Evolutionary conservation across 192 early-diverging fungal genomes (phyloP).

Genomic region (Coemansia javaensis): DNA sequence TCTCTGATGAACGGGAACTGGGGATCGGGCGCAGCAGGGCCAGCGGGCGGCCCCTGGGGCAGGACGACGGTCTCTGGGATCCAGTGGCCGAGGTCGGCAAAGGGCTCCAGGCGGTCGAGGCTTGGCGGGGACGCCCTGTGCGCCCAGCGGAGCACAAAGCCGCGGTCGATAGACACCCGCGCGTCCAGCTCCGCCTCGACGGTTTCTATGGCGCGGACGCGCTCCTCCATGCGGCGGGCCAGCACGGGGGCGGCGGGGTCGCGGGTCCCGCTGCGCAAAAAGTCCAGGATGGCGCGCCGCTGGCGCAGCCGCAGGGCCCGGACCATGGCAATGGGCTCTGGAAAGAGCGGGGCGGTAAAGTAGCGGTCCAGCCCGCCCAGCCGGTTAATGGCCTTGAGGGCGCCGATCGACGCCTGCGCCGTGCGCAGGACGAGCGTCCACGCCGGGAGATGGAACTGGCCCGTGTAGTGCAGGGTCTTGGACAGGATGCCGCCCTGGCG

Average conservation of each 20-base stretch:
- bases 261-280: neutral
- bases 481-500: slow-evolving; percentile 31
- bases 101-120: neutral
- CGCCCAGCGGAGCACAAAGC: slow-evolving; percentile 13
- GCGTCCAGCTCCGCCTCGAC: slow-evolving; percentile 34
- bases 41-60: neutral
- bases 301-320: slow-evolving; percentile 6
- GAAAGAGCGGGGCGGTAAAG: slow-evolving; percentile 12
- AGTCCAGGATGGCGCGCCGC: slow-evolving; percentile 1
- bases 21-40: too few relatives aligned
- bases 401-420: slow-evolving; percentile 21
- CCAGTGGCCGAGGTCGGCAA: slow-evolving; percentile 29
- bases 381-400: neutral
- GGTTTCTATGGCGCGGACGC: slow-evolving; percentile 1
- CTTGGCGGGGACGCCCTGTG: slow-evolving; percentile 1
- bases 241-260: neutral
- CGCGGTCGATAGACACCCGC: slow-evolving; percentile 5
- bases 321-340: neutral
- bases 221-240: slow-evolving; percentile 3
- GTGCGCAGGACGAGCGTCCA: slow-evolving; percentile 37
- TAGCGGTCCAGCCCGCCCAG: slow-evolving; percentile 1
- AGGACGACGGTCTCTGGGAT: slow-evolving; percentile 5
- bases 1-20: neutral
- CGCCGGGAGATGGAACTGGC: slow-evolving; percentile 27
- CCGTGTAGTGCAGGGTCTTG: slow-evolving; percentile 32